Evolutionary conservation across 2,329 filamentous ascomycete genomes (phyloP), one percentile per base, ranked within the genome.

Genomic region (Aspergillus intermedius): DNA sequence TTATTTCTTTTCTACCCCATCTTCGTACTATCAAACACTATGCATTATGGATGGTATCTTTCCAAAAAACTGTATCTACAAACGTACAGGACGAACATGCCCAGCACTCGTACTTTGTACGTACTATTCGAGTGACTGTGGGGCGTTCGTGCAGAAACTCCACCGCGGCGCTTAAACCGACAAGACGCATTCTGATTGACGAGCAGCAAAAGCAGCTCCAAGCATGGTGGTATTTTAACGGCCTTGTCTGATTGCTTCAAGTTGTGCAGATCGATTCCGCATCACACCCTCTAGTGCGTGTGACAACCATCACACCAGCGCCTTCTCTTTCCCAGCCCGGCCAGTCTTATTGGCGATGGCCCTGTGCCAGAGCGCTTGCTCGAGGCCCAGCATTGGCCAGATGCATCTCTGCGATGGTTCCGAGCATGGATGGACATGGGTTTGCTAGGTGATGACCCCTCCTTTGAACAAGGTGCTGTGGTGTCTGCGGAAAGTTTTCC

Each of bases 251-350:
- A n/a, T 19, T n/a, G 42, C 23, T 12, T 47, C 50, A 43, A 42
- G 41, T 53, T 56, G 54, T 62, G 63, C 62, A 65, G 63, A 65
- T 63, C 59, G 42, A 44, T 47, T 47, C 48, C 46, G 56, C 57
- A 60, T 65, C 62, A 66, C 63, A 65, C 58, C 34, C 52, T 42
- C 54, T 65, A 66, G 63, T 40, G 37, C 50, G 62, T 65, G 64
- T 67, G 64, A 67, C 53, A 61, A 54, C 56, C 49, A 47, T 47
- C 54, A 52, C 57, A 55, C 57, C 48, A 58, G 44, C 51, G 43
- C 46, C 45, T 43, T 44, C 44, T 45, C 56, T 42, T 41, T 9
- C 25, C 37, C 15, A 12, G 50, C 23, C 45, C 37, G 15, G 15
- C 37, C 25, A 25, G 37, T 53, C 54, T 58, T 45, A 67, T 67